Evolutionary conservation across 2,329 filamentous ascomycete genomes (phyloP).

Genomic region (Fusarium anthophilum): DNA sequence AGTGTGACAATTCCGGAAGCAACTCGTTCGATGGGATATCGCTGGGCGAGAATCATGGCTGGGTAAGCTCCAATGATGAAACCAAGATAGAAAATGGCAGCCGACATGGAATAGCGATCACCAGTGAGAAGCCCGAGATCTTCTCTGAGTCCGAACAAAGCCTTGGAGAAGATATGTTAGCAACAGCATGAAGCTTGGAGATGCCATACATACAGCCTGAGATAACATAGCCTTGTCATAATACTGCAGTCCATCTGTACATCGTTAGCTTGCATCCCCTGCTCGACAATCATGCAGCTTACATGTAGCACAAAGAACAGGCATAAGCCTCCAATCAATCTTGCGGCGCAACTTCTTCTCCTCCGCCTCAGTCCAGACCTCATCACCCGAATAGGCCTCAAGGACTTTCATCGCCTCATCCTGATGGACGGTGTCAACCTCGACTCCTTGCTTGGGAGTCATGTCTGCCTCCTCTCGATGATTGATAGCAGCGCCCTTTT

Average conservation of each 20-base stretch:
- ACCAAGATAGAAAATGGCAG: slow-evolving; percentile 59
- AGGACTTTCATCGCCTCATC: slow-evolving; percentile 52
- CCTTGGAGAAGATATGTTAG: neutral
- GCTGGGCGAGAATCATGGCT: slow-evolving; percentile 52
- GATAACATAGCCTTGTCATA: slow-evolving; percentile 64
- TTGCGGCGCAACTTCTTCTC: slow-evolving; percentile 52
- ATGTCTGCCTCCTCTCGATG: slow-evolving; percentile 13
- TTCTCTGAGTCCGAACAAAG: slow-evolving; percentile 30
- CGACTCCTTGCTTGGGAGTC: neutral
- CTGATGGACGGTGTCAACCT: slow-evolving; percentile 31
- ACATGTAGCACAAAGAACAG: slow-evolving; percentile 57
- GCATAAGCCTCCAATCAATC: slow-evolving; percentile 49
- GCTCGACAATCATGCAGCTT: slow-evolving; percentile 38
- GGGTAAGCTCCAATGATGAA: slow-evolving; percentile 60
- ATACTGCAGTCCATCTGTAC: slow-evolving; percentile 47
- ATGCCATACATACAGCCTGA: slow-evolving; percentile 54
- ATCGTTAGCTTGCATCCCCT: neutral
- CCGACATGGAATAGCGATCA: slow-evolving; percentile 55
- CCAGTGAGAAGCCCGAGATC: slow-evolving; percentile 48
- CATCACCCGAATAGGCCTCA: slow-evolving; percentile 52
- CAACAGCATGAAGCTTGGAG: fast-evolving
- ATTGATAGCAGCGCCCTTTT: slow-evolving; percentile 22
- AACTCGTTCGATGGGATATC: slow-evolving; percentile 57
- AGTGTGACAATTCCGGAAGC: slow-evolving; percentile 44
- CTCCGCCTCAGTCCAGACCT: slow-evolving; percentile 53